These are phyloP conservation scores for Eucalyptus cloeziana DNA, from an alignment of 345 rosid genomes.

Conservation along the genomic window DNA sequence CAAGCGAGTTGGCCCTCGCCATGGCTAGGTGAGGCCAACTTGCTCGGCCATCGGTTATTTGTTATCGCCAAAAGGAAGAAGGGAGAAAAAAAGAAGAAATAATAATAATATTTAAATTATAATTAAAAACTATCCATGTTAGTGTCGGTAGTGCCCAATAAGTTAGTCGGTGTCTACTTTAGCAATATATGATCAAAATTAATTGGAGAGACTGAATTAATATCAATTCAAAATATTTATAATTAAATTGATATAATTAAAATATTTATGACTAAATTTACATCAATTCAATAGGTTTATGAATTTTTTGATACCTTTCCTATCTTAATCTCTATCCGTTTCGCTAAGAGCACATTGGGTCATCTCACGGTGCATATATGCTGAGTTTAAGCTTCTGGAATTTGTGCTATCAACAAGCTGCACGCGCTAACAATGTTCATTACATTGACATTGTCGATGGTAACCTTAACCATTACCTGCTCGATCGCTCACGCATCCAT, in stretches of 20 bases:
- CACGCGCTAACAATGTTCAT: not conserved
- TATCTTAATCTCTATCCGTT: accelerated
- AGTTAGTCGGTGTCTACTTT: accelerated
- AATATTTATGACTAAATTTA: too few relatives aligned
- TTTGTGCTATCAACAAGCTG: not conserved
- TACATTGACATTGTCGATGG: not conserved
- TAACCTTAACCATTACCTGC: not conserved
- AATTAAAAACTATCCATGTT: too few relatives aligned
- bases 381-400: not conserved
- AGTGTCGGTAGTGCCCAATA: too few relatives aligned
- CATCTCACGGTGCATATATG: not conserved
- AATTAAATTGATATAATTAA: too few relatives aligned
- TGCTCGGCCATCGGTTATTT: too few relatives aligned
- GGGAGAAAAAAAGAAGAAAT: too few relatives aligned
- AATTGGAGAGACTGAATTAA: accelerated
- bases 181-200: too few relatives aligned
- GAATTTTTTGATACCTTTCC: accelerated
- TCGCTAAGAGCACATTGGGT: not conserved
- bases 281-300: accelerated
- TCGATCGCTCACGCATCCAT: not conserved
- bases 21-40: too few relatives aligned
- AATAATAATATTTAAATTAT: too few relatives aligned
- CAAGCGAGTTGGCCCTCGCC: too few relatives aligned
- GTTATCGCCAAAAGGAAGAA: too few relatives aligned
- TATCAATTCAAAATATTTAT: too few relatives aligned